Evolutionary conservation across 768 basidiomycete genomes (phyloP).

Genomic region (Mycena sanguinolenta): DNA sequence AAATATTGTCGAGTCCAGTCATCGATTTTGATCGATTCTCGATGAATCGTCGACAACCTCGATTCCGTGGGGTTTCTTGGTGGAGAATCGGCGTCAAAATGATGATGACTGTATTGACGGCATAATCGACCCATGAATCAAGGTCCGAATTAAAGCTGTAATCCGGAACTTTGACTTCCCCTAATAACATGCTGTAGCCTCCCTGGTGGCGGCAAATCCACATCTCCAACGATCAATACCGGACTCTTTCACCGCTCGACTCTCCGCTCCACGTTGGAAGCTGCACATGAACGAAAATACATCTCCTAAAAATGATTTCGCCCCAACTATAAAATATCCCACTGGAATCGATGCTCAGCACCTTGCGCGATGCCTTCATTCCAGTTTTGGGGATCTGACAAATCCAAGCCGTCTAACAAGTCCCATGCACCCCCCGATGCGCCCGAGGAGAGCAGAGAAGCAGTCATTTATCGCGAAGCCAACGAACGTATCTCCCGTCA

Average conservation of each 20-base stretch:
- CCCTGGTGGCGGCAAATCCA: background rate
- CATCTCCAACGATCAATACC: constrained; percentile 1
- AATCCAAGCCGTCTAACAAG: background rate
- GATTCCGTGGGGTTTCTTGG: too few species aligned
- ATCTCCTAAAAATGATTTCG: too few species aligned
- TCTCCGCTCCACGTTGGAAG: background rate
- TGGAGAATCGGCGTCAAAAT: too few species aligned
- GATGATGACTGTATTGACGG: too few species aligned
- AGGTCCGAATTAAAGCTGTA: too few species aligned
- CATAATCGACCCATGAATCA: too few species aligned
- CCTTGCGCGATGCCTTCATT: background rate
- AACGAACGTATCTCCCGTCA: background rate
- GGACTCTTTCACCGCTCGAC: background rate
- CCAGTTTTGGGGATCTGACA: background rate
- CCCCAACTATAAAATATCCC: background rate
- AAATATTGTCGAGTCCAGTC: too few species aligned
- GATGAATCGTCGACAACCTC: too few species aligned
- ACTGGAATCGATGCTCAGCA: background rate
- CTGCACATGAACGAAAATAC: background rate
- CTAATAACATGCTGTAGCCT: background rate
- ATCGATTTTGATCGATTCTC: too few species aligned
- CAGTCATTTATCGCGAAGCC: background rate
- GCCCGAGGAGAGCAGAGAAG: background rate
- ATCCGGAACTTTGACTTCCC: too few species aligned
- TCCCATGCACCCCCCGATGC: background rate